Base-by-base conservation (phyloP, 345 rosid species). In the Eucalyptus sp. region DNA sequence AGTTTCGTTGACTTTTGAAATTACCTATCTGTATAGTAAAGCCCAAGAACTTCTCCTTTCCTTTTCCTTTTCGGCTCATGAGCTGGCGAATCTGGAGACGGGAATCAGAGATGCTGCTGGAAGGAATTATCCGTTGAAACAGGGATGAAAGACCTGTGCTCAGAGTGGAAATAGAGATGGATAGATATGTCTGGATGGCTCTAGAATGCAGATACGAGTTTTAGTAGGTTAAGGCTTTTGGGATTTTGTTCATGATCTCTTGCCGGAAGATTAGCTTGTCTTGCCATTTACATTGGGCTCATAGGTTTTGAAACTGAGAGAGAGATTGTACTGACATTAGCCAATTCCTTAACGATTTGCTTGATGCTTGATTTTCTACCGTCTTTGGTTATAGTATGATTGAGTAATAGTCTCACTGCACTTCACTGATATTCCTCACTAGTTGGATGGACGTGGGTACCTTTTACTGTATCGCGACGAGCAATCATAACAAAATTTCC, bases 1-100 rank as follows among this genome's bases (percentile, higher is more conserved):
- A 66, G 43, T 44, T 89, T 64, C 86, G 29, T 87, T 51, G 56
- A 87, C 89, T 87, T 89, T 56, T 62, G 88, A 50, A 54, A 87
- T 43, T 90, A 86, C 76, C 44, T 79, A 86, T 29, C 18, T 89
- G 92, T 94, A 92, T 89, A 90, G 91, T 84, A 91, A 81, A 79
- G 64, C 46, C 51, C 41, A n/a, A 50, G 71, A 50, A 54, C 51
- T 44, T 51, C 48, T 29, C 44, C 79, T 56, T 56, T 86, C 48
- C 24, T n/a, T 86, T 46, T 37, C 48, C 68, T 44, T 37, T 22
- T 76, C 41, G 46, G 84, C 16, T 41, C 48, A 76, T 41, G 8
- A 41, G 84, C 84, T 76, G 84, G 24, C 27, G 5, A 76, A 41
- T 76, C 48, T 76, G 48, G 84, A 41, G 84, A 76, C 4, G 48